Conservation (phyloP, 768 basidiomycete species). For the Lentinula detonsa region DNA sequence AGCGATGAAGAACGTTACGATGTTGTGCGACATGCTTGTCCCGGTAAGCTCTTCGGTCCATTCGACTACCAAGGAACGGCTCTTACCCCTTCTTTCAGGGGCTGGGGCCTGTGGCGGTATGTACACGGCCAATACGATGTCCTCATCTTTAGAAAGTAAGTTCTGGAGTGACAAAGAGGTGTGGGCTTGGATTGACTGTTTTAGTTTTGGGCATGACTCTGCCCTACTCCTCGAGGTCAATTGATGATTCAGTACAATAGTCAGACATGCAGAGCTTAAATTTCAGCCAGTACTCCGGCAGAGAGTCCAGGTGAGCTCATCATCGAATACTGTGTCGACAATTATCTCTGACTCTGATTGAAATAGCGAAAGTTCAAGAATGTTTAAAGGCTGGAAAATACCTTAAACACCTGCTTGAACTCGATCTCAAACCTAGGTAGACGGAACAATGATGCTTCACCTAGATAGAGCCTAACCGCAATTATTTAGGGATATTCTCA, state of each 20-base stretch:
- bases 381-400: constrained; percentile 75
- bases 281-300: constrained; percentile 53
- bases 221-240: constrained; percentile 63
- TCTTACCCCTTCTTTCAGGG: constrained; percentile 23
- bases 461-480: neutral
- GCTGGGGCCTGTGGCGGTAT: constrained; percentile 84
- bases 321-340: neutral
- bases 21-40: constrained; percentile 81
- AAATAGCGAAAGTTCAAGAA: constrained; percentile 75
- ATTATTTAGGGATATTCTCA: constrained; percentile 38
- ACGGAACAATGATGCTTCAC: neutral
- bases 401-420: constrained; percentile 65
- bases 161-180: neutral
- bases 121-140: constrained; percentile 45
- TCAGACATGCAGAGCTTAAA: neutral
- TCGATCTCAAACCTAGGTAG: constrained; percentile 78
- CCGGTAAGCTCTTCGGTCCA: constrained; percentile 18
- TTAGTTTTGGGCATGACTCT: constrained; percentile 76
- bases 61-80: neutral
- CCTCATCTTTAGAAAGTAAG: neutral
- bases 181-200: neutral
- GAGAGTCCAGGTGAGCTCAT: constrained; percentile 49
- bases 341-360: neutral
- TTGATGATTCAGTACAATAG: neutral
- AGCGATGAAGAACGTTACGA: constrained; percentile 77